phyloP scores from a whole-genome alignment of 495 filamentous ascomycete species.

The Friedmanniomyces simplex region DNA sequence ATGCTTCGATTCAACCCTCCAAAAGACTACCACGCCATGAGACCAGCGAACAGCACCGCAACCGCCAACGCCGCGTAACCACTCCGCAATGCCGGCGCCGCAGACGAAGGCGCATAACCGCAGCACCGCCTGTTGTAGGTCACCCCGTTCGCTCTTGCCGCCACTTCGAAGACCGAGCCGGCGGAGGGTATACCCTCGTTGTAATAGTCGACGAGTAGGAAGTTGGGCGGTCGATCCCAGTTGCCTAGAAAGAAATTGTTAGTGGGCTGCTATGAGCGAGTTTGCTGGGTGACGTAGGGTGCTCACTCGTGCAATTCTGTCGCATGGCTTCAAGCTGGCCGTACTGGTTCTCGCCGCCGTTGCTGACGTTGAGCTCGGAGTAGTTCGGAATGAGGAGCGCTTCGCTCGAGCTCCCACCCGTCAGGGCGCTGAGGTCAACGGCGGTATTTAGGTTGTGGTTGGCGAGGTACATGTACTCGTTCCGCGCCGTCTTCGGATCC shows the following conservation, averaged over 20 bases:
- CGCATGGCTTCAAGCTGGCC: conserved; percentile 66
- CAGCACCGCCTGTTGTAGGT: conserved; percentile 69
- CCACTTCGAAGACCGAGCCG: conserved; percentile 87
- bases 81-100: background rate
- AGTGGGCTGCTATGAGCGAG: too few species aligned
- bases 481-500: conserved; percentile 38
- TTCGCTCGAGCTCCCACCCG: conserved; percentile 28
- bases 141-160: conserved; percentile 75
- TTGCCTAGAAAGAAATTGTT: conserved; percentile 25
- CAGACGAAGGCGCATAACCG: conserved; percentile 32
- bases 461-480: conserved; percentile 65
- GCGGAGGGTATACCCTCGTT: conserved; percentile 51
- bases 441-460: conserved; percentile 66
- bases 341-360: conserved; percentile 45
- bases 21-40: conserved; percentile 2
- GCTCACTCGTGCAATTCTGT: conserved; percentile 54
- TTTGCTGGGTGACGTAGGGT: too few species aligned
- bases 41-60: conserved; percentile 5
- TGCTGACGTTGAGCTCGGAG: conserved; percentile 54
- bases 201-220: conserved; percentile 86
- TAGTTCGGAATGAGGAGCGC: conserved; percentile 60
- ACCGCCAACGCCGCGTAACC: conserved; percentile 2
- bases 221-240: conserved; percentile 70
- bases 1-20: background rate
- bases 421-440: conserved; percentile 29